phyloP scores from a whole-genome alignment of 192 early-diverging fungal species.

The Thamnidium elegans region DNA sequence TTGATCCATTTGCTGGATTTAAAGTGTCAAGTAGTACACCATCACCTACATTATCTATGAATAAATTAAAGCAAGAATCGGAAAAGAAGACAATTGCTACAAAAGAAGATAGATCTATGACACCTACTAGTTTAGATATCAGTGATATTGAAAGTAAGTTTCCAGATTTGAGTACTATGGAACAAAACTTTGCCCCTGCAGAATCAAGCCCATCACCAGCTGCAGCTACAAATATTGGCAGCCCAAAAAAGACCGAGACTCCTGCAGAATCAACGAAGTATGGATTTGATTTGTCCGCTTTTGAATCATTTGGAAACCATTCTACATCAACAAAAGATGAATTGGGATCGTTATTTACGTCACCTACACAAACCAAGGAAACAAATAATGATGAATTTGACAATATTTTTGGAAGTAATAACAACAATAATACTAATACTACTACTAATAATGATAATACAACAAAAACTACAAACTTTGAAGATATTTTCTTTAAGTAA shows the following conservation, averaged over 20 bases:
- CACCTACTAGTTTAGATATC: conserved; percentile 23
- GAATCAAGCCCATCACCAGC: neutral
- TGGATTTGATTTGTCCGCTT: conserved; percentile 33
- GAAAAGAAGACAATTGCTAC: conserved; percentile 1
- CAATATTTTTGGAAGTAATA: no score
- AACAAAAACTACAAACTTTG: no score
- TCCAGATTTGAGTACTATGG: conserved; percentile 38
- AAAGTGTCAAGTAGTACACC: neutral
- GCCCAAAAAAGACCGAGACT: neutral
- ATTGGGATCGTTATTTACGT: conserved; percentile 17
- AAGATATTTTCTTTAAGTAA: no score
- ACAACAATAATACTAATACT: no score
- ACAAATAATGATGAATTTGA: no score
- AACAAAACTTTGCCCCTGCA: conserved; percentile 21
- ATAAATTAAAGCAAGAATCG: conserved; percentile 17
- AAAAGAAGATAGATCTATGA: neutral
- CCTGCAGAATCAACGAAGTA: conserved; percentile 18
- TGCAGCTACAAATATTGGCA: neutral
- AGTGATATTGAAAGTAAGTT: conserved; percentile 39
- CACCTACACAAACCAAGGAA: neutral
- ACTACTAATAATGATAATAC: no score
- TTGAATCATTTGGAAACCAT: conserved; percentile 9
- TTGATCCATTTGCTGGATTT: conserved; percentile 26
- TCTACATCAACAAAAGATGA: conserved; percentile 18
- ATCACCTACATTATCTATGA: conserved; percentile 13